phyloP scores from a whole-genome alignment of 73 alveolate genomes.

The Symbiodinium pilosum region DNA sequence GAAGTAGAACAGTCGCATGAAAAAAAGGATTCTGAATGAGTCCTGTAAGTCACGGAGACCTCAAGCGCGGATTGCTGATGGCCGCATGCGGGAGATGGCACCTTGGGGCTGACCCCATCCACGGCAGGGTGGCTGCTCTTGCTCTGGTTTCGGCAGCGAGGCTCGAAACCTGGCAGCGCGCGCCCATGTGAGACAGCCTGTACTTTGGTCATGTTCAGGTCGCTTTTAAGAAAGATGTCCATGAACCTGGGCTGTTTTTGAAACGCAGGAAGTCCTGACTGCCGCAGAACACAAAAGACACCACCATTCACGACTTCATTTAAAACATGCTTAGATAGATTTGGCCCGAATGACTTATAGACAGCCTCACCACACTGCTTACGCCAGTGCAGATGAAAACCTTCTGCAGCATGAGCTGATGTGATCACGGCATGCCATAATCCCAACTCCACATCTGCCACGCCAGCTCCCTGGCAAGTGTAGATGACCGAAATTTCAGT shows the following conservation, averaged over 20 bases:
- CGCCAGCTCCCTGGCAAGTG: conserved; percentile 10
- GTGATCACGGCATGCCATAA: neutral
- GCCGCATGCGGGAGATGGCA: neutral
- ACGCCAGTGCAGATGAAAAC: neutral
- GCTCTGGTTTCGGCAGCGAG: neutral
- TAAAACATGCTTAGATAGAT: neutral
- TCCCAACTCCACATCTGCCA: neutral
- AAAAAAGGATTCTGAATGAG: neutral
- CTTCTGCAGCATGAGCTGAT: neutral
- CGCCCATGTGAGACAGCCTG: neutral
- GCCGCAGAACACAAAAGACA: too few relatives aligned
- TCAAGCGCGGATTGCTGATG: neutral
- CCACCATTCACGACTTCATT: too few relatives aligned
- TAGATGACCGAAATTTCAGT: neutral
- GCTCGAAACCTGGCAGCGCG: neutral
- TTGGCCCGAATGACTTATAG: neutral
- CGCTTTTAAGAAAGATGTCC: too few relatives aligned
- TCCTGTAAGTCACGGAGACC: neutral
- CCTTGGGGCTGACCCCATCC: neutral
- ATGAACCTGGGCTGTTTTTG: too few relatives aligned
- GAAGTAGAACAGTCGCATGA: too few relatives aligned
- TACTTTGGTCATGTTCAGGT: too few relatives aligned
- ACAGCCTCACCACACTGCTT: neutral
- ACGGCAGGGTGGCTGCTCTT: neutral
- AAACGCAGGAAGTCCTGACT: too few relatives aligned